Percentiles rank a stretch among this genome's conserved stretches.
Evolutionary conservation across 768 basidiomycete genomes (phyloP).

Genomic region (Lactifluus piperatus): DNA sequence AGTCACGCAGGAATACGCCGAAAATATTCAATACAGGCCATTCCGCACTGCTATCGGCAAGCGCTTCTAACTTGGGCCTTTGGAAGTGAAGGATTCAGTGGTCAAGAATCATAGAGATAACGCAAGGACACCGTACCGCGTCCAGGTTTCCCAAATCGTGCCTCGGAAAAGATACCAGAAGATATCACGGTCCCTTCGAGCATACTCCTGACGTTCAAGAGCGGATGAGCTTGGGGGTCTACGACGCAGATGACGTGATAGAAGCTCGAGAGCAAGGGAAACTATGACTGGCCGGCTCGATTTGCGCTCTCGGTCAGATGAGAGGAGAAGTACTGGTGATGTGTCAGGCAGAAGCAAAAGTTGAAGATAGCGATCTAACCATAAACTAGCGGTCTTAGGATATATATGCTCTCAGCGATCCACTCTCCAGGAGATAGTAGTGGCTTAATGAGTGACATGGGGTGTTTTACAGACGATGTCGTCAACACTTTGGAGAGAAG

Average conservation of each 20-base stretch:
- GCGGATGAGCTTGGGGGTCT: constrained; percentile 49
- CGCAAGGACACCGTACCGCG: constrained; percentile 37
- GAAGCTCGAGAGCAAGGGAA: constrained; percentile 58
- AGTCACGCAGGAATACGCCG: constrained; percentile 65
- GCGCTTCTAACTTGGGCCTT: constrained; percentile 66
- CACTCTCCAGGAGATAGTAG: constrained; percentile 62
- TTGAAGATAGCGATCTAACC: constrained; percentile 35
- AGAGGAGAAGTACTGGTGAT: constrained; percentile 32
- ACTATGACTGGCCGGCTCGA: constrained; percentile 57
- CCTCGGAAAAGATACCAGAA: constrained; percentile 82
- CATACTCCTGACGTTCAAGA: constrained; percentile 72
- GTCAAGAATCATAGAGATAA: neutral
- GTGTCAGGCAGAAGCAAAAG: constrained; percentile 1
- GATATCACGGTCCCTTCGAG: constrained; percentile 72
- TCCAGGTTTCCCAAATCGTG: constrained; percentile 75
- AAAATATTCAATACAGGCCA: constrained; percentile 61
- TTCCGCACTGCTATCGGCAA: constrained; percentile 46
- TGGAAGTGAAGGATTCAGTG: neutral
- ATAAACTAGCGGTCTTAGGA: constrained; percentile 67
- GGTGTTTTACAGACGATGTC: constrained; percentile 61
- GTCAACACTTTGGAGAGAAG: constrained; percentile 76
- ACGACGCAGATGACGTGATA: constrained; percentile 69
- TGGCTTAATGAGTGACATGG: constrained; percentile 54
- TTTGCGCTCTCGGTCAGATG: constrained; percentile 27
- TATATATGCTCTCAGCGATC: constrained; percentile 63